These are phyloP conservation scores for Dimocarpus longan DNA, from an alignment of 345 rosid species.

Conservation along the genomic window DNA sequence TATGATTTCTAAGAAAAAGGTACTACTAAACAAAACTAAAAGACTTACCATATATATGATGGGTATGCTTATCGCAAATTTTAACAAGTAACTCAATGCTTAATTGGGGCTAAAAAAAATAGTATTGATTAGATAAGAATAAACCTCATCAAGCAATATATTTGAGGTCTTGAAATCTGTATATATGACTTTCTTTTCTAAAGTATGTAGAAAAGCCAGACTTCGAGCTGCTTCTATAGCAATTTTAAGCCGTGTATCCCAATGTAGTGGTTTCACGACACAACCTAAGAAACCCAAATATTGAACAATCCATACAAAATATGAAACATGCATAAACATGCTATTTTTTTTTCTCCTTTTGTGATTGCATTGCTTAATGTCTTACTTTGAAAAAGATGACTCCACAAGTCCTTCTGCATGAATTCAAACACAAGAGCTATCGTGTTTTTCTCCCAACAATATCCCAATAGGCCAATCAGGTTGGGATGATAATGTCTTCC, in stretches of 20 bases:
- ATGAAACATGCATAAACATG: background rate
- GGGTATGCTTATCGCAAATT: too few relatives aligned
- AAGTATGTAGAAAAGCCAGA: conserved; percentile 71
- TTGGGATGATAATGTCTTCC: conserved; percentile 81
- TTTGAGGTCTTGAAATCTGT: conserved; percentile 89
- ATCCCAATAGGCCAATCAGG: conserved; percentile 71
- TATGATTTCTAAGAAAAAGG: too few relatives aligned
- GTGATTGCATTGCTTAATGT: conserved; percentile 1
- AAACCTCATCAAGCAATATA: conserved; percentile 74
- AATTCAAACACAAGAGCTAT: conserved; percentile 84
- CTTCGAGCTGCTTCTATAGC: conserved; percentile 85
- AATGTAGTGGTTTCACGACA: conserved; percentile 60
- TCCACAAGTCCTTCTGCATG: conserved; percentile 76
- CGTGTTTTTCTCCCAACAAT: conserved; percentile 73
- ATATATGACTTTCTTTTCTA: conserved; percentile 74
- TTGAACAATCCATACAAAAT: conserved; percentile 2
- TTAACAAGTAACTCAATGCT: too few relatives aligned
- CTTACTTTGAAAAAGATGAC: conserved; percentile 85
- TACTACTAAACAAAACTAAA: too few relatives aligned
- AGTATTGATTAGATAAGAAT: conserved; percentile 14
- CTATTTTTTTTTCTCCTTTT: too few relatives aligned
- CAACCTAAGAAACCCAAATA: conserved; percentile 41
- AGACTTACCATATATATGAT: too few relatives aligned
- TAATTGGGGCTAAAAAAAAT: background rate
- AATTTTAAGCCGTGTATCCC: conserved; percentile 77